phyloP scores from a whole-genome alignment of 176 grass and related monocot genomes.

The Ampelocalamus luodianensis region DNA sequence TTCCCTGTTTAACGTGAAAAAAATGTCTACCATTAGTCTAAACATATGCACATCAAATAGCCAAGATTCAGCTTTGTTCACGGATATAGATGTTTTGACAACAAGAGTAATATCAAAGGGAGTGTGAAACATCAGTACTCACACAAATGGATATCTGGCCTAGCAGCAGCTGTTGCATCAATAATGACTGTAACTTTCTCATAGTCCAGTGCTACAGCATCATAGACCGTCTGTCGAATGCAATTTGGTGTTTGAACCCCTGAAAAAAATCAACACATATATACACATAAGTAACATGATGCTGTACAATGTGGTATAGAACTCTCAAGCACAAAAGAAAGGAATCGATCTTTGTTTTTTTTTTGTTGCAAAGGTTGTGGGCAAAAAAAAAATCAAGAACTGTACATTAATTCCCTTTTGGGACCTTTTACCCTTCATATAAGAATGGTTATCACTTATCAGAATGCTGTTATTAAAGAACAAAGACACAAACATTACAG shows the following conservation, averaged over 20 bases:
- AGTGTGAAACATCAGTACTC: conserved; percentile 35
- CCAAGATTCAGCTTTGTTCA: background rate
- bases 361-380: background rate
- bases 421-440: background rate
- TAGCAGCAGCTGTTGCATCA: conserved; percentile 88
- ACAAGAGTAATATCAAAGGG: conserved; percentile 13
- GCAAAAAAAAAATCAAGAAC: too few relatives aligned
- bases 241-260: conserved; percentile 97
- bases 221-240: conserved; percentile 89
- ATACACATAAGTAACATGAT: conserved; percentile 23
- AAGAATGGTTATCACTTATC: background rate
- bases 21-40: background rate
- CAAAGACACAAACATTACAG: background rate
- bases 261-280: conserved; percentile 24
- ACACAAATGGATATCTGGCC: conserved; percentile 88
- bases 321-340: background rate
- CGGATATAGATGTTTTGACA: background rate
- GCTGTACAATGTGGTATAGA: background rate
- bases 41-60: background rate
- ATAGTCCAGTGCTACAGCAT: conserved; percentile 87
- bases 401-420: background rate
- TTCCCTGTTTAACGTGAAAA: conserved; percentile 14
- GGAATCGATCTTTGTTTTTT: background rate
- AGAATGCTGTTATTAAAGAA: background rate
- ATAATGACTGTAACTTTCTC: conserved; percentile 70